These are phyloP conservation scores for Suillus americanus DNA, from an alignment of 768 basidiomycete genomes.

Conservation along the genomic window DNA sequence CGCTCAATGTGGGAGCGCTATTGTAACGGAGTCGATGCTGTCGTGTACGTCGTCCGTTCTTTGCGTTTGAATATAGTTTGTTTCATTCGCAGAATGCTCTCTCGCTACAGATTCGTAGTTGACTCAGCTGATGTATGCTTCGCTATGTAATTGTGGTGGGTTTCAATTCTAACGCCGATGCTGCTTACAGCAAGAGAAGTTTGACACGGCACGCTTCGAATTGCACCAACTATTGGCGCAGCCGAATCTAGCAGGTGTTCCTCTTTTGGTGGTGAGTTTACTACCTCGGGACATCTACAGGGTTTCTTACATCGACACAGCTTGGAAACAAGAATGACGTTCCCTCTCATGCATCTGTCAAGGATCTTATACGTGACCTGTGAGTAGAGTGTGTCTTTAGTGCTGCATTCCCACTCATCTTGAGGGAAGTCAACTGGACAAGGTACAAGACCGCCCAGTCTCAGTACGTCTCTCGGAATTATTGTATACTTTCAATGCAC, in stretches of 20 bases:
- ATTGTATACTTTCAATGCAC: constrained; percentile 5
- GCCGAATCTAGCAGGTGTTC: constrained; percentile 65
- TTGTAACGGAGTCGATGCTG: constrained; percentile 89
- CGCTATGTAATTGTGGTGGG: neutral
- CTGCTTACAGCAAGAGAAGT: constrained; percentile 63
- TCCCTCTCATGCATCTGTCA: constrained; percentile 70
- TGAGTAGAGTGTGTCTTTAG: constrained; percentile 33
- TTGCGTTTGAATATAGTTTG: neutral
- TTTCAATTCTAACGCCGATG: constrained; percentile 6
- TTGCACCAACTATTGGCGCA: constrained; percentile 77
- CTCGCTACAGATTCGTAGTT: constrained; percentile 76
- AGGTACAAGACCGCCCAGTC: constrained; percentile 76
- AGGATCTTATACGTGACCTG: constrained; percentile 81
- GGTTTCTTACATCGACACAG: constrained; percentile 32
- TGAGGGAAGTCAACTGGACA: constrained; percentile 64
- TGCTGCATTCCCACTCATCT: neutral
- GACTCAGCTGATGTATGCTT: constrained; percentile 81
- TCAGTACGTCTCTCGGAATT: constrained; percentile 57
- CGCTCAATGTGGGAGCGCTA: constrained; percentile 96
- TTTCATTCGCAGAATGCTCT: neutral
- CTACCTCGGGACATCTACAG: neutral
- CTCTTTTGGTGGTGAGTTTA: constrained; percentile 73
- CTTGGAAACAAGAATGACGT: constrained; percentile 95
- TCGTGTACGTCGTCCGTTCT: constrained; percentile 58
- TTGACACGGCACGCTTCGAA: constrained; percentile 82